phyloP scores from a whole-genome alignment of 345 rosid species.

The Mercurialis annua region DNA sequence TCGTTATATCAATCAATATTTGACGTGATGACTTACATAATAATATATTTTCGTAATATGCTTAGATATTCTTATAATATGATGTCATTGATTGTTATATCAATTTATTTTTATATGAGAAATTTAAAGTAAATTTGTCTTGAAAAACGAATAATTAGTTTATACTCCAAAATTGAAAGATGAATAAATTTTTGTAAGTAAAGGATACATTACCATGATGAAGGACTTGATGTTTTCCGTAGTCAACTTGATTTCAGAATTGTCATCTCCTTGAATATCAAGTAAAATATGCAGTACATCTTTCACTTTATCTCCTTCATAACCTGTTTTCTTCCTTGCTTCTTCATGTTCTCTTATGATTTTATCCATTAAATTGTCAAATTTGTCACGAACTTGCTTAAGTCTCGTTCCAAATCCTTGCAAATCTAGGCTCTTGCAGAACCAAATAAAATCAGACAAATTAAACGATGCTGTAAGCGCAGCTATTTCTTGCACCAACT shows the following conservation, averaged over 20 bases:
- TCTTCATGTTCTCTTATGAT: conserved; percentile 46
- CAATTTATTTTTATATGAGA: too few species aligned
- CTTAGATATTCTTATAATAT: too few species aligned
- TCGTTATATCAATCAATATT: too few species aligned
- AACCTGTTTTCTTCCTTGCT: too few species aligned
- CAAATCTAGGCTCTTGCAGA: conserved; percentile 52
- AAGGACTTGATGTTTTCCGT: conserved; percentile 55
- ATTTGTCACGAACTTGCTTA: conserved; percentile 33
- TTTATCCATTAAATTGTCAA: conserved; percentile 39
- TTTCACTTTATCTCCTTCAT: conserved; percentile 16
- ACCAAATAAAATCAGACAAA: conserved; percentile 50
- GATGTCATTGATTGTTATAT: too few species aligned
- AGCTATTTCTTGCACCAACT: conserved; percentile 33
- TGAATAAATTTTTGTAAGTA: too few species aligned
- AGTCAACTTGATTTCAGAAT: conserved; percentile 42
- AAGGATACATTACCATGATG: conserved; percentile 53
- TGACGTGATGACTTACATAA: too few species aligned
- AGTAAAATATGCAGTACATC: conserved; percentile 50
- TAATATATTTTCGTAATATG: too few species aligned
- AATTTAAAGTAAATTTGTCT: too few species aligned
- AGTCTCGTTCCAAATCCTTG: conserved; percentile 43
- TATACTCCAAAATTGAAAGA: too few species aligned
- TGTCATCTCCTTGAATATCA: conserved; percentile 40
- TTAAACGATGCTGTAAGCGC: conserved; percentile 46
- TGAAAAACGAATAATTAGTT: too few species aligned